These are phyloP conservation scores for Xerocomus brunneocitrinus DNA, from an alignment of 768 basidiomycete species.

Conservation along the genomic window DNA sequence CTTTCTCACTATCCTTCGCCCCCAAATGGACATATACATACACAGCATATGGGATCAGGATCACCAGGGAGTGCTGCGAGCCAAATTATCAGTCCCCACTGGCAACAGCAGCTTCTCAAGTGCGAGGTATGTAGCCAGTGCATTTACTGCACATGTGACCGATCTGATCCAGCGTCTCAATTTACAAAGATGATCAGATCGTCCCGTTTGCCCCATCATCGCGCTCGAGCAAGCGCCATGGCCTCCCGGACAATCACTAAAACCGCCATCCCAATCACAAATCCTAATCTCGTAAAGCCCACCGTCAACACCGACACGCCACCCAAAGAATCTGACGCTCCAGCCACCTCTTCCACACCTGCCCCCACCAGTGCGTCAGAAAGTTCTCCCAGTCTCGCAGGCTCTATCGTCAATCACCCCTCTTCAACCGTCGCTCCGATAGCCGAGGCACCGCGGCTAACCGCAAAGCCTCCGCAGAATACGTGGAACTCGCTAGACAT, in stretches of 20 bases:
- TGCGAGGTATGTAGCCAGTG: slow-evolving; percentile 69
- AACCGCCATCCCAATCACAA: slow-evolving; percentile 86
- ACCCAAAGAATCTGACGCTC: slow-evolving; percentile 28
- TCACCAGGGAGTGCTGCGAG: slow-evolving; percentile 52
- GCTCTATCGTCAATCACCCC: slow-evolving; percentile 51
- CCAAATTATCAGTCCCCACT: slow-evolving; percentile 74
- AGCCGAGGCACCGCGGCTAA: slow-evolving; percentile 60
- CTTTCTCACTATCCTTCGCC: slow-evolving; percentile 76
- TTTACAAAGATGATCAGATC: slow-evolving; percentile 69
- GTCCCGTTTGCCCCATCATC: slow-evolving; percentile 86
- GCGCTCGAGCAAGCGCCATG: slow-evolving; percentile 93
- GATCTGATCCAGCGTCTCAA: slow-evolving; percentile 18
- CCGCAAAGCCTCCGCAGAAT: slow-evolving; percentile 64
- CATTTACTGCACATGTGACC: slow-evolving; percentile 14
- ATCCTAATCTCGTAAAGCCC: slow-evolving; percentile 71
- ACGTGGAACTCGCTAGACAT: slow-evolving; percentile 92
- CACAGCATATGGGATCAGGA: slow-evolving; percentile 53
- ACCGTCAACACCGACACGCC: slow-evolving; percentile 23
- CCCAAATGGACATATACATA: slow-evolving; percentile 61
- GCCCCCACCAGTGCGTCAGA: slow-evolving; percentile 31
- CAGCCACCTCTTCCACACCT: slow-evolving; percentile 28
- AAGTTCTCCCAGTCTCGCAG: slow-evolving; percentile 32
- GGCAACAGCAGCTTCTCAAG: slow-evolving; percentile 92
- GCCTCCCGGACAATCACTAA: slow-evolving; percentile 84
- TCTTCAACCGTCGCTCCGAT: slow-evolving; percentile 75